phyloP scores from a whole-genome alignment of 129 eudicot genomes.

The Pittosporum tobira region DNA sequence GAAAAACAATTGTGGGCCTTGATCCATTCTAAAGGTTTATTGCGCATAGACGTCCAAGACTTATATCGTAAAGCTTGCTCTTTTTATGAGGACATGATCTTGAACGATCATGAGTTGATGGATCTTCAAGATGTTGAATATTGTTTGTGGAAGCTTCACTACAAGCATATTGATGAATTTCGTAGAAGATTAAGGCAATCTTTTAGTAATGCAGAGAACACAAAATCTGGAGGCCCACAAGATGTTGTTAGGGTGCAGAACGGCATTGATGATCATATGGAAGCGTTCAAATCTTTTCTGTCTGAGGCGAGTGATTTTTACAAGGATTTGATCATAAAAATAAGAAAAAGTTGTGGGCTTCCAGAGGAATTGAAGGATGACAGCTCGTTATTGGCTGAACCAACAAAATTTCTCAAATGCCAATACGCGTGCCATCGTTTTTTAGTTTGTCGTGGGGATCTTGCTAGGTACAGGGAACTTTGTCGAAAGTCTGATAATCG shows the following conservation, averaged over 20 bases:
- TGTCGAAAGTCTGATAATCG: conserved; percentile 45
- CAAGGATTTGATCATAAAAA: conserved; percentile 41
- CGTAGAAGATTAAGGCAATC: conserved; percentile 48
- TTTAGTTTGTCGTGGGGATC: conserved; percentile 81
- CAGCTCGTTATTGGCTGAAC: conserved; percentile 23
- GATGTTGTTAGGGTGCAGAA: conserved; percentile 11
- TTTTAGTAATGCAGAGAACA: conserved; percentile 26
- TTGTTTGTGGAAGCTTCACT: conserved; percentile 85
- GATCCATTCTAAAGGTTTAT: conserved; percentile 60
- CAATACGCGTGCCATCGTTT: conserved; percentile 64
- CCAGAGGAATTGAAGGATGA: conserved; percentile 26
- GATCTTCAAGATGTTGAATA: conserved; percentile 71
- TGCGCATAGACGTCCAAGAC: conserved; percentile 45
- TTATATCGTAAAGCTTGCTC: conserved; percentile 55
- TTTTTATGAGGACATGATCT: conserved; percentile 49
- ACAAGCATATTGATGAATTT: conserved; percentile 80
- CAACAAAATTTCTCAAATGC: conserved; percentile 28
- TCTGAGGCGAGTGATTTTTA: conserved; percentile 73
- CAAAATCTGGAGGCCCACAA: conserved; percentile 10
- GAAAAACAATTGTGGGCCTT: conserved; percentile 61
- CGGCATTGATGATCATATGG: conserved; percentile 34
- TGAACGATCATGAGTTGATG: conserved; percentile 26
- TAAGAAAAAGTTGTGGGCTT: conserved; percentile 40
- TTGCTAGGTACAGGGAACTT: conserved; percentile 77
- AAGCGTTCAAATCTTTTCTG: conserved; percentile 57